These are phyloP conservation scores for Xylaria grammica DNA, from an alignment of 495 filamentous ascomycete genomes.

Conservation along the genomic window DNA sequence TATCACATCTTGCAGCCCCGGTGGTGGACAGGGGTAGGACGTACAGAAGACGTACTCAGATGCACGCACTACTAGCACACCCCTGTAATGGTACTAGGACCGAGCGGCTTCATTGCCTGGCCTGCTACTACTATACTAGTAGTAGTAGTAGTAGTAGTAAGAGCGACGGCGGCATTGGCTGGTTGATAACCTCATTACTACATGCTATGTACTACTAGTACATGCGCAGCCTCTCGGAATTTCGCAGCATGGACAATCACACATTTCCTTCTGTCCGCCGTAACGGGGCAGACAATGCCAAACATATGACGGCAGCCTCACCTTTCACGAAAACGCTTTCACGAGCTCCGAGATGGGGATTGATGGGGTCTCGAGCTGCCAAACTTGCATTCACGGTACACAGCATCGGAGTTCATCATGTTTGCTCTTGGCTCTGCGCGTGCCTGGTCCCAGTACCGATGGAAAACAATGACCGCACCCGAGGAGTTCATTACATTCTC, in stretches of 20 bases:
- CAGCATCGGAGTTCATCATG: conserved; percentile 34
- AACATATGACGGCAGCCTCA: not conserved
- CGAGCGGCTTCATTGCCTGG: not conserved
- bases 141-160: too few species aligned
- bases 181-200: not conserved
- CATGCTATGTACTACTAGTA: too few species aligned
- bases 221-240: conserved; percentile 6
- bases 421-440: conserved; percentile 28
- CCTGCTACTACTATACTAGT: too few species aligned
- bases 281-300: conserved; percentile 3
- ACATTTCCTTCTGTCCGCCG: not conserved
- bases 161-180: not conserved
- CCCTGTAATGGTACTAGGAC: not conserved
- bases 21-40: conserved; percentile 17
- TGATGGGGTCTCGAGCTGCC: conserved; percentile 27
- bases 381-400: conserved; percentile 39
- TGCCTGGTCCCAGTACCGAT: conserved; percentile 17
- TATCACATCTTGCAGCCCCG: conserved; percentile 17
- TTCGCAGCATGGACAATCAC: conserved; percentile 7
- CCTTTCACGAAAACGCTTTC: conserved; percentile 9
- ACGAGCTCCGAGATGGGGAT: conserved; percentile 18
- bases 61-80: not conserved
- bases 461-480: conserved; percentile 8
- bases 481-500: not conserved
- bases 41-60: not conserved